These are phyloP conservation scores for Mycena epipterygia DNA, from an alignment of 768 basidiomycete genomes.

Conservation along the genomic window DNA sequence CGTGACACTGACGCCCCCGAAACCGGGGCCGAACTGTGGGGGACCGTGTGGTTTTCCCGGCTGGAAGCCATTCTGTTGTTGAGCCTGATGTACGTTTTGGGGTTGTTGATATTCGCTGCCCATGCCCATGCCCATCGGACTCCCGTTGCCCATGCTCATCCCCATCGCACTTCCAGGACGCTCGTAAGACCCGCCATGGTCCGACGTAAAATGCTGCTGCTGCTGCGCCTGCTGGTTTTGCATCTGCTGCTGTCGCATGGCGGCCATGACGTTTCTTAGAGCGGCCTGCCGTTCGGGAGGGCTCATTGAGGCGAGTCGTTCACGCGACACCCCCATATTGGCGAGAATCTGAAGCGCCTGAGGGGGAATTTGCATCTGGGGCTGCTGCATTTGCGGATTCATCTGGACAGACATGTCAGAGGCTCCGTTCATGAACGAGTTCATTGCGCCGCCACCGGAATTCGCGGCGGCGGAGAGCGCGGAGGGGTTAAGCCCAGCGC, in stretches of 20 bases:
- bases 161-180: conserved; percentile 32
- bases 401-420: conserved; percentile 8
- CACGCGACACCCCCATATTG: conserved; percentile 33
- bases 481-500: conserved; percentile 24
- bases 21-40: conserved; percentile 30
- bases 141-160: conserved; percentile 21
- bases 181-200: conserved; percentile 15
- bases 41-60: conserved; percentile 20
- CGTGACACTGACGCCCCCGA: neutral
- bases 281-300: conserved; percentile 20
- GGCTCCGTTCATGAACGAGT: conserved; percentile 15
- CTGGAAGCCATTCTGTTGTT: conserved; percentile 27
- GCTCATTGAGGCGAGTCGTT: conserved; percentile 21
- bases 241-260: conserved; percentile 17
- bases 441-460: conserved; percentile 18
- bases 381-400: conserved; percentile 17
- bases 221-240: conserved; percentile 22
- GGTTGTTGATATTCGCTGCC: conserved; percentile 23
- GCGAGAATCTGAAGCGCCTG: conserved; percentile 18
- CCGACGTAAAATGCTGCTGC: conserved; percentile 22
- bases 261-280: neutral
- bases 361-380: conserved; percentile 1
- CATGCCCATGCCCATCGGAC: conserved; percentile 18
- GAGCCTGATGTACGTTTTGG: conserved; percentile 4
- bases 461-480: conserved; percentile 27